A percentile compares a stretch with the other conserved stretches of the same genome.
These are phyloP conservation scores for Stephania cephalantha DNA, from an alignment of 164 flowering plant genomes.

Conservation along the genomic window DNA sequence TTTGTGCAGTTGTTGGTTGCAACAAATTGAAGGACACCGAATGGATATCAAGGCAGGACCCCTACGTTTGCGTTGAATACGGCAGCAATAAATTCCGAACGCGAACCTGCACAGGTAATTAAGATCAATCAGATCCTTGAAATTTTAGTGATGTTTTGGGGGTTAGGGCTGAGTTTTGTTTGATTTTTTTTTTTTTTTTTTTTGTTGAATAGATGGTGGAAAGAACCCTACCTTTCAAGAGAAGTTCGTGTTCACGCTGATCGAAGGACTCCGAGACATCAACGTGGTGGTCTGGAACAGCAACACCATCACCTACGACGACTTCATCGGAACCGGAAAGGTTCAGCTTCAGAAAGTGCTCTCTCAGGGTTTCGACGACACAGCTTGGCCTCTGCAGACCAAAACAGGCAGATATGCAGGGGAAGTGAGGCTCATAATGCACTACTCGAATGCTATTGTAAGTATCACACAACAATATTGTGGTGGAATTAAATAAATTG, in stretches of 20 bases:
- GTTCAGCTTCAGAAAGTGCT: slow-evolving; percentile 72
- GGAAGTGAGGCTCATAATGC: slow-evolving; percentile 71
- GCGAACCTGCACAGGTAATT: slow-evolving; percentile 71
- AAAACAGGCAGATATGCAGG: slow-evolving; percentile 76
- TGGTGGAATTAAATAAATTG: too few species aligned
- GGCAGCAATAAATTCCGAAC: slow-evolving; percentile 66
- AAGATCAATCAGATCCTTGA: not conserved
- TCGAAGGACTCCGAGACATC: slow-evolving; percentile 72
- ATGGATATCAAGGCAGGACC: slow-evolving; percentile 94
- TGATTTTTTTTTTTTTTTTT: not conserved
- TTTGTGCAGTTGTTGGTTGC: slow-evolving; percentile 66
- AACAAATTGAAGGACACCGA: slow-evolving; percentile 80
- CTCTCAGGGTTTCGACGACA: slow-evolving; percentile 69
- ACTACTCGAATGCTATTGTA: slow-evolving; percentile 52
- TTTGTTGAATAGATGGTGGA: slow-evolving; percentile 55
- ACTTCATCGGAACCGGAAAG: slow-evolving; percentile 81
- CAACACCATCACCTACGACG: slow-evolving; percentile 65
- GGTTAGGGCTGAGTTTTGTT: not conserved
- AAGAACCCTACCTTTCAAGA: slow-evolving; percentile 81
- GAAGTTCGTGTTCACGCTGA: slow-evolving; percentile 58
- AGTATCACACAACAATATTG: slow-evolving; percentile 12
- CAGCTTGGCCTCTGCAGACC: slow-evolving; percentile 60
- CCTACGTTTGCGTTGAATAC: slow-evolving; percentile 82
- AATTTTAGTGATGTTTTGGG: not conserved
- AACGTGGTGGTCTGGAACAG: slow-evolving; percentile 75